A percentile compares a stretch with the other conserved stretches of the same genome.
Conservation (phyloP, 208 protist genomes). For the Leishmania major region DNA sequence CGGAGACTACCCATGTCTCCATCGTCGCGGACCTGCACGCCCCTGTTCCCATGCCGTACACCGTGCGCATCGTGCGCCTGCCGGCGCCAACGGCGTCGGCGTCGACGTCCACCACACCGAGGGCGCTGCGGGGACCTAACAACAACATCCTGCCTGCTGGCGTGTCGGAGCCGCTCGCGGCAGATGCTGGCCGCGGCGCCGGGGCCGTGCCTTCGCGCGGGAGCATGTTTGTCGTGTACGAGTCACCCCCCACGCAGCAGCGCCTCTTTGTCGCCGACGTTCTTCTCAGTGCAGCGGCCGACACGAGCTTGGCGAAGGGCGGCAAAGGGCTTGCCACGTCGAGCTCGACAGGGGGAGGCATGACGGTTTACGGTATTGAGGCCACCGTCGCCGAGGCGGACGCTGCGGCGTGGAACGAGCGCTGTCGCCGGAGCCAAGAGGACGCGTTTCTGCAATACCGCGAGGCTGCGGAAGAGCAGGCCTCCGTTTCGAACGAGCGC, state of each 20-base stretch:
- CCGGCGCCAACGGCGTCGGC: neutral
- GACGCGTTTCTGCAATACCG: constrained; percentile 37
- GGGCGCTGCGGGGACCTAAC: neutral
- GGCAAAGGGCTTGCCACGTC: constrained; percentile 12
- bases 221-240: constrained; percentile 26
- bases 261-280: constrained; percentile 66
- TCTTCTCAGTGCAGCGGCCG: constrained; percentile 25
- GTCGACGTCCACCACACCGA: neutral
- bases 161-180: neutral
- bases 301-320: constrained; percentile 4
- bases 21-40: constrained; percentile 45
- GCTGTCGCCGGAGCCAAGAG: constrained; percentile 59
- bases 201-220: neutral
- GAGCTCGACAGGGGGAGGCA: neutral
- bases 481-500: constrained; percentile 16
- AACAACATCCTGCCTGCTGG: neutral
- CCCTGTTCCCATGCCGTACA: constrained; percentile 52
- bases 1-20: constrained; percentile 62
- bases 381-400: constrained; percentile 46
- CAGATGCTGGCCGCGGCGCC: neutral
- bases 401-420: constrained; percentile 57
- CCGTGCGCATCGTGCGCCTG: constrained; percentile 38
- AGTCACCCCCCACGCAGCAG: constrained; percentile 6
- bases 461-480: constrained; percentile 31
- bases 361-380: constrained; percentile 56